Evolutionary conservation across 1,139 yeast genomes (phyloP).

Genomic region (Yamadazyma kanchanaburiensis): DNA sequence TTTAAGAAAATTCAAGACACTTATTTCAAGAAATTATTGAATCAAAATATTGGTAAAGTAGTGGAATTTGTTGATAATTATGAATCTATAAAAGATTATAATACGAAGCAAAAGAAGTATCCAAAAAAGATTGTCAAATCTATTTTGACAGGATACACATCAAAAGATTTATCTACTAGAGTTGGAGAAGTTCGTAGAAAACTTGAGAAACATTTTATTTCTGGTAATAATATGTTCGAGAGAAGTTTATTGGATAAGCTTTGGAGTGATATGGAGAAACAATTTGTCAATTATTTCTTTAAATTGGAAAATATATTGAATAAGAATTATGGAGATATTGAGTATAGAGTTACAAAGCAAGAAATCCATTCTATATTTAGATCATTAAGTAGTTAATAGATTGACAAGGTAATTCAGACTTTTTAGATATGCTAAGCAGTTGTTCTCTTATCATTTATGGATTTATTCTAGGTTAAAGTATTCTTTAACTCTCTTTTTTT

Average conservation of each 20-base stretch:
- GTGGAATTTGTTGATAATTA: constrained; percentile 65
- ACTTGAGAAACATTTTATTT: constrained; percentile 56
- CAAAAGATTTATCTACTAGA: constrained; percentile 54
- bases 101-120: constrained; percentile 60
- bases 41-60: constrained; percentile 55
- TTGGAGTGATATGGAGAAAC: constrained; percentile 42
- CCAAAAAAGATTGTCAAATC: constrained; percentile 58
- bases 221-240: constrained; percentile 43
- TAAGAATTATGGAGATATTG: constrained; percentile 36
- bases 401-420: too few species aligned
- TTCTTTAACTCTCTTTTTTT: background rate
- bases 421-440: too few species aligned
- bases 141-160: constrained; percentile 52
- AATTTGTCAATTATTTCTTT: constrained; percentile 32
- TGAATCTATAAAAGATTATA: constrained; percentile 46
- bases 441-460: background rate
- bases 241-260: constrained; percentile 43
- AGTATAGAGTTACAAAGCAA: constrained; percentile 29
- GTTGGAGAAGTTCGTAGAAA: constrained; percentile 55
- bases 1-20: constrained; percentile 41
- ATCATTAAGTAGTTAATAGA: constrained; percentile 17
- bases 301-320: constrained; percentile 37
- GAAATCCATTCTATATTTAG: constrained; percentile 34
- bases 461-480: constrained; percentile 4
- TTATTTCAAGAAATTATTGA: constrained; percentile 47